These are phyloP conservation scores for Sechiopsis laciniata DNA, from an alignment of 306 rosid species.

Conservation along the genomic window DNA sequence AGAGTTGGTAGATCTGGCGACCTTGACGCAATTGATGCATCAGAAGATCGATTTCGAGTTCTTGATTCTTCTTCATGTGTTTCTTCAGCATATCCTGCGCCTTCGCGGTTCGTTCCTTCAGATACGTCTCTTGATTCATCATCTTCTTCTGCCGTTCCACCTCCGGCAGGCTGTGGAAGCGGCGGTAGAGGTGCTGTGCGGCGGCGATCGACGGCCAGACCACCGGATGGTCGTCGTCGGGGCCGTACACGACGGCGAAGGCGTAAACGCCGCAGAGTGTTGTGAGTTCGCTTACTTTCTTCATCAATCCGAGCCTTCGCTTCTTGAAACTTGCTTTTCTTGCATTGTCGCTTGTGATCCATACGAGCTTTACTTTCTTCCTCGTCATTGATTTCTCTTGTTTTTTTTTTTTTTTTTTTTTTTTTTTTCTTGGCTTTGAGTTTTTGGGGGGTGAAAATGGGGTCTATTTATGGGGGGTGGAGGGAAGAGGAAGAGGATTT, in stretches of 20 bases:
- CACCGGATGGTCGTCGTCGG: slow-evolving; percentile 1
- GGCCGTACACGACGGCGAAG: slow-evolving; percentile 24
- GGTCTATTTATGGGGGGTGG: slow-evolving; percentile 8
- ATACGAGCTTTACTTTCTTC: slow-evolving; percentile 27
- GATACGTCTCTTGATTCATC: slow-evolving; percentile 33
- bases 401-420: not conserved
- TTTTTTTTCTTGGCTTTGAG: not conserved
- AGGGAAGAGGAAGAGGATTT: not conserved
- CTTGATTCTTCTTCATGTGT: slow-evolving; percentile 23
- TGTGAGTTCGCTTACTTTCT: slow-evolving; percentile 35
- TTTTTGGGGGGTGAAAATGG: not conserved
- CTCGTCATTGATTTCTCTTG: slow-evolving; percentile 20
- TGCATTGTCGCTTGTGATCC: slow-evolving; percentile 31
- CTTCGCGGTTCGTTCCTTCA: slow-evolving; percentile 26
- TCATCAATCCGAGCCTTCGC: slow-evolving; percentile 29
- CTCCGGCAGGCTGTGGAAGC: slow-evolving; percentile 25
- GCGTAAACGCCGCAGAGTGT: slow-evolving; percentile 32
- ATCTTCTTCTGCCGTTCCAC: slow-evolving; percentile 28
- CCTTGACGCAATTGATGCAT: slow-evolving; percentile 29
- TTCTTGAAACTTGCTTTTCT: slow-evolving; percentile 32
- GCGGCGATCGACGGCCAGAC: slow-evolving; percentile 30
- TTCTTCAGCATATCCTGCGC: slow-evolving; percentile 24
- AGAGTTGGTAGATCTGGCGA: slow-evolving; percentile 15
- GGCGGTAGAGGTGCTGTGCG: slow-evolving; percentile 21
- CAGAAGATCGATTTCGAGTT: slow-evolving; percentile 20